These are phyloP conservation scores for Salix viminalis DNA, from an alignment of 345 rosid genomes.

Conservation along the genomic window DNA sequence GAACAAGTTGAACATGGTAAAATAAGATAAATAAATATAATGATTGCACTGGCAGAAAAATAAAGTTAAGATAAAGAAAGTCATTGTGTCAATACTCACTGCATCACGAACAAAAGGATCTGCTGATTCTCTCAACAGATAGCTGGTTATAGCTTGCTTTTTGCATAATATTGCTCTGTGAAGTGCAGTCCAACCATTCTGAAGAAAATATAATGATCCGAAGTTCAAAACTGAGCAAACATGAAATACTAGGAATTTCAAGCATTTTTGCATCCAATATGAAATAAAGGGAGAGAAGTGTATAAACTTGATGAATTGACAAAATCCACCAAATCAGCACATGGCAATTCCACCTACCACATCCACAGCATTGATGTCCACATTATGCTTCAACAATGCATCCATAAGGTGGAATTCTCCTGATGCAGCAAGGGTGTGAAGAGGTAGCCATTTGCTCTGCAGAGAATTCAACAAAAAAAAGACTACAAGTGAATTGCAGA, in stretches of 20 bases:
- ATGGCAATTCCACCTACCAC: conserved; percentile 38
- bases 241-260: background rate
- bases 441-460: conserved; percentile 64
- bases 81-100: conserved; percentile 34
- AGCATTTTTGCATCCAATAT: background rate
- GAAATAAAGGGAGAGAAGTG: background rate
- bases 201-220: conserved; percentile 15
- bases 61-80: background rate
- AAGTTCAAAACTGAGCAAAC: conserved; percentile 3
- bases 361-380: conserved; percentile 74
- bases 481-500: background rate
- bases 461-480: background rate
- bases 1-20: background rate
- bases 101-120: conserved; percentile 73
- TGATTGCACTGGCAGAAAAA: background rate
- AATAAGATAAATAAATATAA: background rate
- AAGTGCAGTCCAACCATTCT: conserved; percentile 82
- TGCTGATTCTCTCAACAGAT: conserved; percentile 86
- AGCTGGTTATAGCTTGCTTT: conserved; percentile 77
- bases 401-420: conserved; percentile 80
- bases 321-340: background rate
- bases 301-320: background rate
- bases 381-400: conserved; percentile 68
- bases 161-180: conserved; percentile 79
- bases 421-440: conserved; percentile 83